Evolutionary conservation across 495 filamentous ascomycete genomes (phyloP), one percentile per base, ranked within the genome.

Genomic region (Rusavskia elegans): DNA sequence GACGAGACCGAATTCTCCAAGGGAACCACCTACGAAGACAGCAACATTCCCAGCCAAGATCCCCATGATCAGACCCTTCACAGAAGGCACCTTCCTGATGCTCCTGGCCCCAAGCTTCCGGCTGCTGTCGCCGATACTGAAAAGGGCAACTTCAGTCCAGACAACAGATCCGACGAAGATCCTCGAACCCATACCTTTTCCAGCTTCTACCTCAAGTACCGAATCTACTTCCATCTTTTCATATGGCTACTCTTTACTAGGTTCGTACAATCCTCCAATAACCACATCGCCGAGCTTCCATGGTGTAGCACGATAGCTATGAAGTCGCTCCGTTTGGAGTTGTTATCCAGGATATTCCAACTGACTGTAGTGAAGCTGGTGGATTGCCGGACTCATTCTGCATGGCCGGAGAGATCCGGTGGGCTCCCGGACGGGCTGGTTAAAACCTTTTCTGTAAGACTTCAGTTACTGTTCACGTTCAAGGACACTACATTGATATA

Each of bases 311-410:
- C 14, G 40, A 21, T 13, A 9, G 40, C 40, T 14, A 35, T 11
- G 32, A 11, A 27, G 40, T 9, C 40, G 14, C 20, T 42, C 4
- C 14, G 40, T 42, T 42, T 42, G 2, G 13, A 1, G 8, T 42
- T 19, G 8, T 25, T 3, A 16, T 23, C 23, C 17, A 48, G 23
- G 44, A 9, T 19, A 51, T 21, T 19, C 6, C 37, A 11, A 25
- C 44, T 48, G 19, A 45, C 45, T 21, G 30, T 21, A 40, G 36
- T 37, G 21, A 59, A 88, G 85, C 49, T 94, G 89, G 89, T 94
- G 86, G 87, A 89, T 92, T 53, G 83, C 81, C 41, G 80, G 84
- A 39, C 72, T 94, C 19, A 70, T 89, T 53, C 69, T 82, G 41
- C 84, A 85, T 62, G 58, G 58, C 14, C 78, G 82, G 19, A 56